Evolutionary conservation across 306 rosid genomes (phyloP).

Genomic region (Corylus heterophylla): DNA sequence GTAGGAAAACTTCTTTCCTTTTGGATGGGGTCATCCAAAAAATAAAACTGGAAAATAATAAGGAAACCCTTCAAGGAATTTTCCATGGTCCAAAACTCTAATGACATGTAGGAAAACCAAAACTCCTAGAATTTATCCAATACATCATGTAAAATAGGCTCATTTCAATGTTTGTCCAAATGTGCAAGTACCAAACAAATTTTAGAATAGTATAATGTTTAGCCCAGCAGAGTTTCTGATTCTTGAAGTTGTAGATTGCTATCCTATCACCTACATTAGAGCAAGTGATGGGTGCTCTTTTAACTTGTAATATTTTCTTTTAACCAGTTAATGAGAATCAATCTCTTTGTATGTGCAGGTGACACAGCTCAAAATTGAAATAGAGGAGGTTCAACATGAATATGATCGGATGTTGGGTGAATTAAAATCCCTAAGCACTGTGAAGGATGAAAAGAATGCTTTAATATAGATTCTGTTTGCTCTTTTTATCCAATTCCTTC

Average conservation of each 20-base stretch:
- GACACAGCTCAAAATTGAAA: slow-evolving; percentile 45
- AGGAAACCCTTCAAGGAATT: background rate
- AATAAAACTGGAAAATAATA: background rate
- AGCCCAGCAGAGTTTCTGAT: background rate
- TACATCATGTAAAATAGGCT: background rate
- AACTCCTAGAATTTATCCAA: background rate
- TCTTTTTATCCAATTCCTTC: slow-evolving; percentile 14
- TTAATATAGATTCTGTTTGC: slow-evolving; percentile 24
- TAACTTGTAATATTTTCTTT: background rate
- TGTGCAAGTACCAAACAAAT: background rate
- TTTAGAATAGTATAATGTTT: background rate
- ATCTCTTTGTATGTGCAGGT: slow-evolving; percentile 51
- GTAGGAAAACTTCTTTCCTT: background rate
- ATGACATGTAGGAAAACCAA: background rate
- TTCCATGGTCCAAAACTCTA: background rate
- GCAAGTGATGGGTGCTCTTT: background rate
- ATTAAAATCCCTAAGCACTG: slow-evolving; percentile 30
- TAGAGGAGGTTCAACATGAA: slow-evolving; percentile 40
- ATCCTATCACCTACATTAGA: background rate
- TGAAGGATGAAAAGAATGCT: slow-evolving; percentile 44
- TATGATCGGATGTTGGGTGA: slow-evolving; percentile 47
- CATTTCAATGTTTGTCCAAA: background rate
- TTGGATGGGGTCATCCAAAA: background rate
- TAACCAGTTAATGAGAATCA: slow-evolving; percentile 10
- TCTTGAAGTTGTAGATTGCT: slow-evolving; percentile 1